Conservation (phyloP, 2,329 filamentous ascomycete species). For the Ceratocystis diversiconidia region DNA sequence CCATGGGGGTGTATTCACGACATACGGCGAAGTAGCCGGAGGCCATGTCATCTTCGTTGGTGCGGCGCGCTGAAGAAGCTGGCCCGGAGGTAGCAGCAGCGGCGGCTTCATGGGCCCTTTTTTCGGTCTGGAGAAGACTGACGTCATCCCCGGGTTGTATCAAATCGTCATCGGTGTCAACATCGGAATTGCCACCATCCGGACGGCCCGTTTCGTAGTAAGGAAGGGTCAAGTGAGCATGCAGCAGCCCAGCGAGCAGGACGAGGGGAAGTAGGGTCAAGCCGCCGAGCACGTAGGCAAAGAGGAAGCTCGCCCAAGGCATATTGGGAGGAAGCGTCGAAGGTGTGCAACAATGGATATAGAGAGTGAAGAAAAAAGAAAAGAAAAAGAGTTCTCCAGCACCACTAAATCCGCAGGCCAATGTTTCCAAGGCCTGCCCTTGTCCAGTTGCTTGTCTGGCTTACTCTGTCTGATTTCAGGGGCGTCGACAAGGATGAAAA, state of each 20-base stretch:
- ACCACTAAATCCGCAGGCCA: background rate
- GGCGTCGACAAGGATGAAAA: slow-evolving; percentile 5
- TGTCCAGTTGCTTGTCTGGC: background rate
- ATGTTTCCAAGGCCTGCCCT: background rate
- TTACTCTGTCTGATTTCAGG: background rate
- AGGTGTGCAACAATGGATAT: background rate
- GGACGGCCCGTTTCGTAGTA: slow-evolving; percentile 25
- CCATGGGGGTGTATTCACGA: slow-evolving; percentile 80
- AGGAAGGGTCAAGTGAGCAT: slow-evolving; percentile 57
- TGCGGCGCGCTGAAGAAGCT: slow-evolving; percentile 26
- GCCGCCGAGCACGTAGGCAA: slow-evolving; percentile 73
- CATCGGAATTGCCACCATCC: slow-evolving; percentile 24
- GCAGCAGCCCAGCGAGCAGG: slow-evolving; percentile 43
- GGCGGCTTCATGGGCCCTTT: slow-evolving; percentile 27
- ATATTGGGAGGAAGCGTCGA: slow-evolving; percentile 25
- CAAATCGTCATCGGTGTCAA: slow-evolving; percentile 30
- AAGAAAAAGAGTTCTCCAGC: slow-evolving; percentile 13
- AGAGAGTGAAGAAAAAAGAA: slow-evolving; percentile 5
- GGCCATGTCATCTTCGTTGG: slow-evolving; percentile 60
- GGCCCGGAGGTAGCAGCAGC: slow-evolving; percentile 37
- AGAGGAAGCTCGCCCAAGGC: slow-evolving; percentile 46
- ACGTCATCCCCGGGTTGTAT: slow-evolving; percentile 51
- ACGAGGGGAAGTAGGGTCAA: slow-evolving; percentile 73
- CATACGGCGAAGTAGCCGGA: slow-evolving; percentile 93
- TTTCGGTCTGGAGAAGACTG: slow-evolving; percentile 46